Percentiles rank a stretch among this genome's conserved stretches.
These are phyloP conservation scores for Cicer yamashitae DNA, from an alignment of 306 rosid genomes.

Conservation along the genomic window DNA sequence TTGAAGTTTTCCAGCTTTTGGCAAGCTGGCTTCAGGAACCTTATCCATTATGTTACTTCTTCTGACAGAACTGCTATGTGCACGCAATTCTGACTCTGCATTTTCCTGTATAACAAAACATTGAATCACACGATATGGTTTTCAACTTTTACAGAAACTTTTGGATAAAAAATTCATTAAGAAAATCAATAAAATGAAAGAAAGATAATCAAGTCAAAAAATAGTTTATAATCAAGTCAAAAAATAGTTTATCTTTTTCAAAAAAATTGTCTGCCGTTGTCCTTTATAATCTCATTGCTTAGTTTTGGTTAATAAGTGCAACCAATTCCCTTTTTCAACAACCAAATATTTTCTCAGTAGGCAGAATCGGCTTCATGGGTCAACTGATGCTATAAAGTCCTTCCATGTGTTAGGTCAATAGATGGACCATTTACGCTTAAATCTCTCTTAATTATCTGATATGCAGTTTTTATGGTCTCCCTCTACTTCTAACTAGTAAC, in stretches of 20 bases:
- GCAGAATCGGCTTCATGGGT: background rate
- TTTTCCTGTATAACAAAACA: constrained; percentile 68
- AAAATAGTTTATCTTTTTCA: constrained; percentile 23
- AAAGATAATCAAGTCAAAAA: background rate
- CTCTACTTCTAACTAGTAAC: constrained; percentile 2
- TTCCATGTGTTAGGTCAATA: background rate
- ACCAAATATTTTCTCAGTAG: constrained; percentile 3
- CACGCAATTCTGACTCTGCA: constrained; percentile 93
- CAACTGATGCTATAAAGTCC: background rate
- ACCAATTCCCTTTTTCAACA: constrained; percentile 17
- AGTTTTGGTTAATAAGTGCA: background rate
- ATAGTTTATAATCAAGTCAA: constrained; percentile 14
- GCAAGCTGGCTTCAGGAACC: constrained; percentile 61
- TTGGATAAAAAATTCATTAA: background rate
- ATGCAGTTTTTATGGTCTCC: background rate
- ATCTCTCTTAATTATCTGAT: background rate
- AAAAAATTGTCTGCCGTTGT: constrained; percentile 1
- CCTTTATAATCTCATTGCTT: constrained; percentile 5
- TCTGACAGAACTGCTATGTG: constrained; percentile 92
- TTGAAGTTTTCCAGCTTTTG: constrained; percentile 63
- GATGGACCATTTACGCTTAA: background rate
- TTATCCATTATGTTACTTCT: constrained; percentile 54
- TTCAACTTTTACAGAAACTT: constrained; percentile 17
- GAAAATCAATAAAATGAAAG: background rate
- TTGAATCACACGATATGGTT: constrained; percentile 31